phyloP scores from a whole-genome alignment of 768 basidiomycete genomes.

The Exidia glandulosa region DNA sequence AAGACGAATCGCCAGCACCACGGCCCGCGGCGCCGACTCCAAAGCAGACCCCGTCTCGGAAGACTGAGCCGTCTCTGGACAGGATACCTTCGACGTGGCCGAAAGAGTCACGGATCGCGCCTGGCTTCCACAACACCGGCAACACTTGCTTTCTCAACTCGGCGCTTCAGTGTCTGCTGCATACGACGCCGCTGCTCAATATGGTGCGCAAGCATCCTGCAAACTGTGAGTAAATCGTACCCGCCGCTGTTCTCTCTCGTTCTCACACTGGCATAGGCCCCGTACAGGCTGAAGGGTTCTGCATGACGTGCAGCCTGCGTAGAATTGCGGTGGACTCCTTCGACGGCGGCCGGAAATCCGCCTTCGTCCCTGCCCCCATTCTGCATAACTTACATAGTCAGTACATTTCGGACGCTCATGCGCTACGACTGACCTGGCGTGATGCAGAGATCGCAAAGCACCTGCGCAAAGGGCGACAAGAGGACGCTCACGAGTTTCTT shows the following conservation, averaged over 20 bases:
- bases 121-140: constrained; percentile 72
- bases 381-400: constrained; percentile 59
- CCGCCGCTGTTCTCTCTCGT: neutral
- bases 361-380: constrained; percentile 57
- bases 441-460: constrained; percentile 76
- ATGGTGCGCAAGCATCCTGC: constrained; percentile 33
- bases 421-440: neutral
- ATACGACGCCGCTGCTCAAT: constrained; percentile 78
- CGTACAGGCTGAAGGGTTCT: constrained; percentile 40
- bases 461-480: constrained; percentile 84
- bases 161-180: constrained; percentile 82
- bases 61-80: constrained; percentile 11
- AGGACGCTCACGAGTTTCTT: constrained; percentile 96
- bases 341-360: constrained; percentile 20
- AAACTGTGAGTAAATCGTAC: constrained; percentile 12
- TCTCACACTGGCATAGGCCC: constrained; percentile 21
- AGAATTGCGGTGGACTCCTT: constrained; percentile 46
- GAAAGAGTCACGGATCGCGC: constrained; percentile 31
- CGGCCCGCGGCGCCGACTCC: constrained; percentile 15
- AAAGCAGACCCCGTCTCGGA: constrained; percentile 19
- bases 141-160: constrained; percentile 98
- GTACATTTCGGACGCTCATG: constrained; percentile 12
- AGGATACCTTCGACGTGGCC: constrained; percentile 43
- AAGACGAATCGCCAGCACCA: constrained; percentile 12
- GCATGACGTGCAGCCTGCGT: constrained; percentile 68